Conservation (phyloP, 108 stramenopile genomes). For the Heterococcus sp. region DNA sequence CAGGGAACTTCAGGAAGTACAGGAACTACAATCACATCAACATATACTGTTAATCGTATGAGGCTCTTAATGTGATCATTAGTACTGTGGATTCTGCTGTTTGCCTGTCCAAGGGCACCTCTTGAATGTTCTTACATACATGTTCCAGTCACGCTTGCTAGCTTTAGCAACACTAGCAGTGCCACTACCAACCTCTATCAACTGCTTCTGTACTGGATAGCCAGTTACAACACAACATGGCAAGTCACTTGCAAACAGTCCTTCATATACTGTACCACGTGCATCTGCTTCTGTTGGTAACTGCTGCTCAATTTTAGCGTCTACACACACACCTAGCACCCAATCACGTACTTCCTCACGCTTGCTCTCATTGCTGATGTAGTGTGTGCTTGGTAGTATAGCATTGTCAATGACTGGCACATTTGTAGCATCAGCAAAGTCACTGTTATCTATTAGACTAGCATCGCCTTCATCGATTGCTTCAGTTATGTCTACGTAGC, state of each 20-base stretch:
- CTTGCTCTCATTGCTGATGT: slow-evolving; percentile 39
- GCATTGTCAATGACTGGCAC: slow-evolving; percentile 37
- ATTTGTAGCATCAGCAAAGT: slow-evolving; percentile 59
- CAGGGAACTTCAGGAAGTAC: too few relatives aligned
- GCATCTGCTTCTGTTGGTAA: slow-evolving; percentile 42
- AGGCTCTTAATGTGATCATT: too few relatives aligned
- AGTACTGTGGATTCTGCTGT: slow-evolving; percentile 46
- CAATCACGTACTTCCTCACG: slow-evolving; percentile 66
- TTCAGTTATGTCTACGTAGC: slow-evolving; percentile 68
- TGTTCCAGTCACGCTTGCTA: slow-evolving; percentile 55
- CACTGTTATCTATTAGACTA: slow-evolving; percentile 55
- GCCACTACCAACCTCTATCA: slow-evolving; percentile 14
- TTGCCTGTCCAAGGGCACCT: slow-evolving; percentile 50
- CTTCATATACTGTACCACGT: slow-evolving; percentile 48
- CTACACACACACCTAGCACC: slow-evolving; percentile 64
- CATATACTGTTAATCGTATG: too few relatives aligned
- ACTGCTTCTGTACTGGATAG: slow-evolving; percentile 37
- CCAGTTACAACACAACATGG: slow-evolving; percentile 62
- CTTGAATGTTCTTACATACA: slow-evolving; percentile 39
- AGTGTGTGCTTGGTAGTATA: slow-evolving; percentile 35
- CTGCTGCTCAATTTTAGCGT: slow-evolving; percentile 58
- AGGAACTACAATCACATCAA: too few relatives aligned
- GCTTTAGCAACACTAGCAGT: slow-evolving; percentile 22
- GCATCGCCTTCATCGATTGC: slow-evolving; percentile 65
- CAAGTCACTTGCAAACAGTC: slow-evolving; percentile 42